Evolutionary conservation across 108 stramenopile genomes (phyloP), one percentile per base, ranked within the genome.

Genomic region (Asterionellopsis glacialis): DNA sequence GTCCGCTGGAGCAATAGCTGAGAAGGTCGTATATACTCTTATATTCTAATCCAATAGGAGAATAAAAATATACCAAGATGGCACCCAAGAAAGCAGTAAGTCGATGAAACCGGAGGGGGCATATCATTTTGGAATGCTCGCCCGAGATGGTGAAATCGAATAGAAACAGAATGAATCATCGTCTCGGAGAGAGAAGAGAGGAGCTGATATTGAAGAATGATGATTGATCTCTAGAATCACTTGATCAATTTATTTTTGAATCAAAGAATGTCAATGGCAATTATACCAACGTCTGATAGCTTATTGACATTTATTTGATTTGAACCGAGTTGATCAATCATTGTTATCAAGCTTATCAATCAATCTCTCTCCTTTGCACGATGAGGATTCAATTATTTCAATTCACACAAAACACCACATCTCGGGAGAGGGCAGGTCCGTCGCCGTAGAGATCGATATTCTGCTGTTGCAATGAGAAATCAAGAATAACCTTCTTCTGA

Each of bases 71-170:
- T 48, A 40, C 15, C 63, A 81, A 64, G 18, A 92, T 92, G 91
- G 91, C 87, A 38, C 69, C 79, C 40, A 79, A 92, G 78, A 92
- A 92, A 80, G 57, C 68, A 63, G 91, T 92, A 92, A 63, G 87
- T 92, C 54, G 51, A 71, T 81, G 85, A 88, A 82, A 65, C 87
- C 84, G 91, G 91, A 92, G 91, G 91, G 83, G 85, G 87, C 85
- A 80, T 40, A 82, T 77, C 27, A 27, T 55, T 57, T 14, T 22
- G 21, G 47, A 54, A 80, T 64, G 84, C 77, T 82, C 81, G 87
- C 91, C 91, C 85, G 91, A 92, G 91, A 92, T 83, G 87, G 91
- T 70, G 59, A 82, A 80, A 80, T 87, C 50, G 44, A 59, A 57
- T 51, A n/a, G n/a, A n/a, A n/a, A n/a, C n/a, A n/a, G n/a, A n/a